phyloP scores from a whole-genome alignment of 2,329 filamentous ascomycete species.

The Trichoderma cornu-damae region DNA sequence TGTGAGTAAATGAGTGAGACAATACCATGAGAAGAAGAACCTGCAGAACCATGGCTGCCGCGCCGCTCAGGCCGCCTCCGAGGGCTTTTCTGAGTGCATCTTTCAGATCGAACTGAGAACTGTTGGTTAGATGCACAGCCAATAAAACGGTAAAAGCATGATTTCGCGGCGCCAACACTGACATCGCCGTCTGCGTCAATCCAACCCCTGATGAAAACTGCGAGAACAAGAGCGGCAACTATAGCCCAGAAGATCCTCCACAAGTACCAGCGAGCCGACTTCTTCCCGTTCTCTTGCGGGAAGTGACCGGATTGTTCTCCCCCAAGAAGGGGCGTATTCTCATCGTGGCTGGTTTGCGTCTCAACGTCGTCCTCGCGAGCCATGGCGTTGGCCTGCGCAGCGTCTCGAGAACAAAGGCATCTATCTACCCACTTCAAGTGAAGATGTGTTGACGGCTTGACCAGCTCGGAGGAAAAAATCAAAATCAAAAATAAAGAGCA shows the following conservation, averaged over 20 bases:
- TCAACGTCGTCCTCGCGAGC: conserved; percentile 6
- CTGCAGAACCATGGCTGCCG: conserved; percentile 45
- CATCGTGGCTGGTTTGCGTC: background rate
- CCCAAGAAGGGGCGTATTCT: background rate
- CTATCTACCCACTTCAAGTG: too few species aligned
- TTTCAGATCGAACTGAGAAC: conserved; percentile 39
- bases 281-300: background rate
- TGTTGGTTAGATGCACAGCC: background rate
- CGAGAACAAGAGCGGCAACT: conserved; percentile 29
- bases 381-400: background rate
- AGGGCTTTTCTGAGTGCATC: conserved; percentile 42
- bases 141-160: background rate
- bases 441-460: too few species aligned
- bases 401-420: background rate
- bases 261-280: background rate
- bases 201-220: conserved; percentile 42
- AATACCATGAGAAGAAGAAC: conserved; percentile 44
- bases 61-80: conserved; percentile 43
- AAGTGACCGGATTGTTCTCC: background rate
- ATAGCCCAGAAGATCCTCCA: conserved; percentile 31
- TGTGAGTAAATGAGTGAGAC: background rate
- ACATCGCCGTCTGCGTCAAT: conserved; percentile 37
- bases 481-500: too few species aligned
- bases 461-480: too few species aligned
- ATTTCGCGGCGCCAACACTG: conserved; percentile 28